phyloP scores from a whole-genome alignment of 2,329 filamentous ascomycete genomes.

The Hymenoscyphus occultus region DNA sequence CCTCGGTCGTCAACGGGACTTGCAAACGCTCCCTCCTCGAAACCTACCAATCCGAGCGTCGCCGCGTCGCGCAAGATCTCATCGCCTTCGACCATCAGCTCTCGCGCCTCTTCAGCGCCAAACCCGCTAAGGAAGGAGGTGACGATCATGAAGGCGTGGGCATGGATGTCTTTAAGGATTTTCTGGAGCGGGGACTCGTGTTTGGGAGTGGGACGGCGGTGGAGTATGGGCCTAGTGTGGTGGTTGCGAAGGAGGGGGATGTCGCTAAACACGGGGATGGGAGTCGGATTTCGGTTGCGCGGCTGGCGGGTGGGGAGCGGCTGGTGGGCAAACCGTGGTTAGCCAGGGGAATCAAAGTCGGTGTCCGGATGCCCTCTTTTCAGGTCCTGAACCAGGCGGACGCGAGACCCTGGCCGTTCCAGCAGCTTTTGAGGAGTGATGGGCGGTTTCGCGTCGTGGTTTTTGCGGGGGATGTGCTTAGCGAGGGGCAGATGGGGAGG shows the following conservation, averaged over 20 bases:
- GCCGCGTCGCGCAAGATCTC: constrained; percentile 60
- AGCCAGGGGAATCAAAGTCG: constrained; percentile 38
- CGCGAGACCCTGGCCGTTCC: constrained; percentile 57
- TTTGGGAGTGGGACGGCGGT: constrained; percentile 58
- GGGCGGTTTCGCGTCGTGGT: constrained; percentile 58
- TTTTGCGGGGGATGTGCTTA: constrained; percentile 57
- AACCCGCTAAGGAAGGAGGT: constrained; percentile 47
- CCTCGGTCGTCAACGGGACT: constrained; percentile 23
- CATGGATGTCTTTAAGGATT: constrained; percentile 60
- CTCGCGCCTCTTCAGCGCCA: constrained; percentile 54
- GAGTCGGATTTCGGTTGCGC: constrained; percentile 42
- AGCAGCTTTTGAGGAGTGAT: constrained; percentile 53
- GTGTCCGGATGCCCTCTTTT: constrained; percentile 57
- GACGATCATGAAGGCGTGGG: constrained; percentile 49
- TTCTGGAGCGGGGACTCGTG: constrained; percentile 55
- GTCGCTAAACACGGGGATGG: constrained; percentile 46
- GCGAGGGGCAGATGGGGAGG: constrained; percentile 42
- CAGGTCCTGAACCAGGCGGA: constrained; percentile 58
- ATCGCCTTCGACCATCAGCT: constrained; percentile 62
- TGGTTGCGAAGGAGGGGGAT: constrained; percentile 52
- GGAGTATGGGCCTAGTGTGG: constrained; percentile 53
- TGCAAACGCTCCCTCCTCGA: constrained; percentile 51
- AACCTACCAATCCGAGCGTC: constrained; percentile 62
- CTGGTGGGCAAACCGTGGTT: constrained; percentile 30
- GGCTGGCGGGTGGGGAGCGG: neutral